Conservation (phyloP, 768 basidiomycete genomes). For the Termitomyces sp. region DNA sequence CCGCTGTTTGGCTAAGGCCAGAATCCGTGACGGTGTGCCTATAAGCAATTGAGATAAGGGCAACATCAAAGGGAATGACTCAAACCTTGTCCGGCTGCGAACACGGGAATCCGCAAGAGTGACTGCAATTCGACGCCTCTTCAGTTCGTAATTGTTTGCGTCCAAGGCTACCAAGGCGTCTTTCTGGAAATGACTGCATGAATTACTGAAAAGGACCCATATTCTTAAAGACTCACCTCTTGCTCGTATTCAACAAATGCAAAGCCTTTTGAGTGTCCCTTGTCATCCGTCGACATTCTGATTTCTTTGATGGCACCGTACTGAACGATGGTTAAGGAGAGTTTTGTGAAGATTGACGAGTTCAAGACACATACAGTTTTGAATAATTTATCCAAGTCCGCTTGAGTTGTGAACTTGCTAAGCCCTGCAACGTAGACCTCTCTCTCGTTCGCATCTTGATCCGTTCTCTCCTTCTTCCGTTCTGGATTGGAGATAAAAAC, state of each 20-base stretch:
- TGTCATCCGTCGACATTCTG: constrained; percentile 70
- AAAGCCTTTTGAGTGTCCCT: constrained; percentile 75
- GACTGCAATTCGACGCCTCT: constrained; percentile 86
- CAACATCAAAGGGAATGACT: neutral
- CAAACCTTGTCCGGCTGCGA: constrained; percentile 50
- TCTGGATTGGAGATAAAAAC: constrained; percentile 91
- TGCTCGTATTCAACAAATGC: constrained; percentile 90
- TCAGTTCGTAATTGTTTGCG: constrained; percentile 85
- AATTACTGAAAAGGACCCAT: neutral
- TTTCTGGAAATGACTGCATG: constrained; percentile 36
- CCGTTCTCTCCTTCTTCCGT: constrained; percentile 85
- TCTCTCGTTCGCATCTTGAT: constrained; percentile 77
- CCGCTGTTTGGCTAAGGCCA: constrained; percentile 53
- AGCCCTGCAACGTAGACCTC: constrained; percentile 90
- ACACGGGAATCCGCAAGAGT: constrained; percentile 78
- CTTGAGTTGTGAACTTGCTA: constrained; percentile 70
- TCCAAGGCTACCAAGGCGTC: constrained; percentile 68
- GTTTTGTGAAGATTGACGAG: neutral
- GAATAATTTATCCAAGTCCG: constrained; percentile 79
- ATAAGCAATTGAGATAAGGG: neutral
- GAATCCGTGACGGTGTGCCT: constrained; percentile 47
- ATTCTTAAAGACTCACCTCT: constrained; percentile 49
- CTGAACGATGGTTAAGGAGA: constrained; percentile 33
- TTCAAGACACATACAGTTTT: constrained; percentile 48
- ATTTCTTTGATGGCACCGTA: constrained; percentile 82